phyloP scores from a whole-genome alignment of 345 rosid species.

The Salix brachista region DNA sequence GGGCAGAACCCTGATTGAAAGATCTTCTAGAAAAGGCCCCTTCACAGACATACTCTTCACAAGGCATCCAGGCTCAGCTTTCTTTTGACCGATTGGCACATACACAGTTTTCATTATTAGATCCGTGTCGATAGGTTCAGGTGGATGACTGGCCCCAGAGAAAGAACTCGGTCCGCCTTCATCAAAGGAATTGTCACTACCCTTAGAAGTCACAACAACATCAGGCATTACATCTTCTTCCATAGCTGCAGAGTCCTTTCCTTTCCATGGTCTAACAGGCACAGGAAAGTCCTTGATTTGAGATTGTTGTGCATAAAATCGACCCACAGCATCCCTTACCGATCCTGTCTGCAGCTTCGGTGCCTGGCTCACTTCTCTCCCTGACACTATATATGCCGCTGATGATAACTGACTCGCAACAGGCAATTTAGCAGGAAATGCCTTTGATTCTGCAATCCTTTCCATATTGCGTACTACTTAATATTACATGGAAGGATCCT shows the following conservation, averaged over 20 bases:
- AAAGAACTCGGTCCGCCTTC: slow-evolving; percentile 68
- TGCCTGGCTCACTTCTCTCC: slow-evolving; percentile 34
- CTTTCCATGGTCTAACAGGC: slow-evolving; percentile 55
- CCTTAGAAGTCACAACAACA: slow-evolving; percentile 38
- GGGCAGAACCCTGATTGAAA: slow-evolving; percentile 54
- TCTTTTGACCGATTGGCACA: slow-evolving; percentile 58
- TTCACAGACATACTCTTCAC: slow-evolving; percentile 64
- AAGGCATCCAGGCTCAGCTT: slow-evolving; percentile 60
- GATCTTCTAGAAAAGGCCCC: slow-evolving; percentile 75
- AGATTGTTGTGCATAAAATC: slow-evolving; percentile 25
- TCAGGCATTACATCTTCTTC: slow-evolving; percentile 41
- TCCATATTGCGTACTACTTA: slow-evolving; percentile 47
- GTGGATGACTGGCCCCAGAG: slow-evolving; percentile 95
- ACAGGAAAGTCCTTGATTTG: slow-evolving; percentile 31
- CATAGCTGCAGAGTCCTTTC: slow-evolving; percentile 44
- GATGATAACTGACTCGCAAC: slow-evolving; percentile 34
- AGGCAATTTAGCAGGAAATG: slow-evolving; percentile 50
- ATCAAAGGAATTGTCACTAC: slow-evolving; percentile 50
- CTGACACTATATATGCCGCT: slow-evolving; percentile 24
- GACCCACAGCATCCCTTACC: slow-evolving; percentile 44
- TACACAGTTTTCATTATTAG: slow-evolving; percentile 54
- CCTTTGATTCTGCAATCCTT: slow-evolving; percentile 53
- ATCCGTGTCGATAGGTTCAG: slow-evolving; percentile 87
- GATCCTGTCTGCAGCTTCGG: slow-evolving; percentile 39
- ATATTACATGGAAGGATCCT: slow-evolving; percentile 35